Evolutionary conservation across 495 filamentous ascomycete species (phyloP).

Genomic region (Lichenothelia convexa): DNA sequence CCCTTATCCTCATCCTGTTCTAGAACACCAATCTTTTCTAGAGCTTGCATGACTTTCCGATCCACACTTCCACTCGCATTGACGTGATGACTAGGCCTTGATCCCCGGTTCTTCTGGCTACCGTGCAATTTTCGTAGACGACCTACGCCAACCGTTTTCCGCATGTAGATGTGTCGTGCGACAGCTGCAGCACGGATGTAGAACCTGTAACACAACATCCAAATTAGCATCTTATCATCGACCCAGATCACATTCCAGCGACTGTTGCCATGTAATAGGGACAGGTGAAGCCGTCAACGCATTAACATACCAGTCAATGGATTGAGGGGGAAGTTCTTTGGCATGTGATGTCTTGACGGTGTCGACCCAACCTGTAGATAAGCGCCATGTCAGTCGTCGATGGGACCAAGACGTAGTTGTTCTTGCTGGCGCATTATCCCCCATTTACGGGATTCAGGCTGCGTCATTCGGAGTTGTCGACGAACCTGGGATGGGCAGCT

Average conservation of each 20-base stretch:
- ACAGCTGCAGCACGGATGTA: slow-evolving; percentile 93
- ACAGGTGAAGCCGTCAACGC: too few species aligned
- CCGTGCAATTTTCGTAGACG: slow-evolving; percentile 87
- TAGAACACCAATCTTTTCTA: slow-evolving; percentile 97
- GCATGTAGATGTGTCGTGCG: slow-evolving; percentile 95
- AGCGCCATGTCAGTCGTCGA: slow-evolving; percentile 10
- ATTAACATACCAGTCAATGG: slow-evolving; percentile 93
- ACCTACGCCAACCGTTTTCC: slow-evolving; percentile 96
- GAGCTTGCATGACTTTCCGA: slow-evolving; percentile 84
- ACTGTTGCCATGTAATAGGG: not conserved
- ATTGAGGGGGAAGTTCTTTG: slow-evolving; percentile 95
- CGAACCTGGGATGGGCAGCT: slow-evolving; percentile 85
- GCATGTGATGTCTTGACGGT: slow-evolving; percentile 93
- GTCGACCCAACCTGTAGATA: slow-evolving; percentile 74
- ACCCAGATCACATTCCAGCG: not conserved
- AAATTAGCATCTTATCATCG: not conserved
- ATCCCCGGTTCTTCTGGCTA: slow-evolving; percentile 88
- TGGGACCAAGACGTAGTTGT: too few species aligned
- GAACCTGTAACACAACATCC: slow-evolving; percentile 36
- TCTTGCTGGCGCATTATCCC: slow-evolving; percentile 14
- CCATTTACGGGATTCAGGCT: slow-evolving; percentile 24
- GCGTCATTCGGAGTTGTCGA: too few species aligned
- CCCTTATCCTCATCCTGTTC: slow-evolving; percentile 95
- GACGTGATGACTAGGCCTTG: slow-evolving; percentile 81
- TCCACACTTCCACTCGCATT: slow-evolving; percentile 88